Percentiles rank a stretch among this genome's conserved stretches.
These are phyloP conservation scores for Exophiala sp. DNA, from an alignment of 2,329 filamentous ascomycete genomes.

Conservation along the genomic window DNA sequence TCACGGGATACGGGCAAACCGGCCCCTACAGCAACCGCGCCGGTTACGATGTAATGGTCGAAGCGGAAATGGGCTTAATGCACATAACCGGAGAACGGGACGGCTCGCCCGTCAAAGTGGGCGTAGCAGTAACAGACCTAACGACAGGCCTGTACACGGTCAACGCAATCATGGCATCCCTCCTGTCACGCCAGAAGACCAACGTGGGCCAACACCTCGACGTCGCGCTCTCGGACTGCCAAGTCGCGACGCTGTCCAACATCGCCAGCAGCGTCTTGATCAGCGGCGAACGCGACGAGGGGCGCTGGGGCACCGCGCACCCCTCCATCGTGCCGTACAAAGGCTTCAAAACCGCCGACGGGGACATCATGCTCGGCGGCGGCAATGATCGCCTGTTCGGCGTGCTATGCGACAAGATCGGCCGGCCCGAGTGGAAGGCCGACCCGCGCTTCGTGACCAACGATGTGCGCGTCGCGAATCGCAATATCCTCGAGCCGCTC, in stretches of 20 bases:
- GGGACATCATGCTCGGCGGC: slow-evolving; percentile 58
- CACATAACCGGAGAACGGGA: slow-evolving; percentile 89
- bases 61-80: slow-evolving; percentile 97
- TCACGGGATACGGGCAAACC: slow-evolving; percentile 94
- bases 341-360: slow-evolving; percentile 63
- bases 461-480: slow-evolving; percentile 56
- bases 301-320: slow-evolving; percentile 94
- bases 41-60: slow-evolving; percentile 99
- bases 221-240: slow-evolving; percentile 83
- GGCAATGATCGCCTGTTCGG: slow-evolving; percentile 60
- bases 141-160: slow-evolving; percentile 93
- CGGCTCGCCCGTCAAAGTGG: slow-evolving; percentile 91
- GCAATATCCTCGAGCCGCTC: slow-evolving; percentile 66
- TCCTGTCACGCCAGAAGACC: slow-evolving; percentile 65
- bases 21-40: slow-evolving; percentile 81
- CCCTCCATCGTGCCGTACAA: slow-evolving; percentile 97
- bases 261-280: slow-evolving; percentile 88
- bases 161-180: slow-evolving; percentile 89
- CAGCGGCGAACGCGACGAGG: slow-evolving; percentile 77
- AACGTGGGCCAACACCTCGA: slow-evolving; percentile 82
- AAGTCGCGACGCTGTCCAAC: slow-evolving; percentile 90
- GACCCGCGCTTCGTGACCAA: slow-evolving; percentile 56
- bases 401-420: slow-evolving; percentile 53
- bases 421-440: slow-evolving; percentile 52
- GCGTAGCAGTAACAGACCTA: slow-evolving; percentile 91